These are phyloP conservation scores for Arachis stenosperma DNA, from an alignment of 306 rosid species.

Conservation along the genomic window DNA sequence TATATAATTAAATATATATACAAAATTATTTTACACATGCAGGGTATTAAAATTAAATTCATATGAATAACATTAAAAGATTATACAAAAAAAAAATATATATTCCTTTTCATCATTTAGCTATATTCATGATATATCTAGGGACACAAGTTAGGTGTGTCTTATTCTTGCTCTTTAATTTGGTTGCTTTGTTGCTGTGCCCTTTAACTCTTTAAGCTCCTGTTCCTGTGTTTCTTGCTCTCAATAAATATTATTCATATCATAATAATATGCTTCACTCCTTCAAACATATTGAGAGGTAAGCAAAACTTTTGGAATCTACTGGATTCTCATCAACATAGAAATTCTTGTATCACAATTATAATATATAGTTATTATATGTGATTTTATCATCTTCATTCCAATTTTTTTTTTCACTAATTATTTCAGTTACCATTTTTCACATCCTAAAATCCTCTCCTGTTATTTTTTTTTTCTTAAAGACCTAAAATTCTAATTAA, in stretches of 20 bases:
- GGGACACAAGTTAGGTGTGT: slow-evolving; percentile 41
- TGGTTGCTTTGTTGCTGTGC: slow-evolving; percentile 27
- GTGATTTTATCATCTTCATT: slow-evolving; percentile 26
- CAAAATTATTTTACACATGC: no score
- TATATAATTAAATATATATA: no score
- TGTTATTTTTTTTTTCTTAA: neutral
- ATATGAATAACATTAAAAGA: no score
- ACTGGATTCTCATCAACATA: slow-evolving; percentile 9
- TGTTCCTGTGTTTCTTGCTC: slow-evolving; percentile 15
- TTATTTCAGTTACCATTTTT: slow-evolving; percentile 32
- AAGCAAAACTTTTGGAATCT: slow-evolving; percentile 19
- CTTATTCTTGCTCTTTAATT: slow-evolving; percentile 42
- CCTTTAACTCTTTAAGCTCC: slow-evolving; percentile 30
- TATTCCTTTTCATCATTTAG: slow-evolving; percentile 29
- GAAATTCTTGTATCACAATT: slow-evolving; percentile 18
- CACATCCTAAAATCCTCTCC: slow-evolving; percentile 10
- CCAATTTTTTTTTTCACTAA: neutral
- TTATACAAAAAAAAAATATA: no score
- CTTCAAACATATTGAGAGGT: slow-evolving; percentile 41
- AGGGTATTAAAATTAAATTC: no score
- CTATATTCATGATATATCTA: slow-evolving; percentile 34
- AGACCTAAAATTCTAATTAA: slow-evolving; percentile 19
- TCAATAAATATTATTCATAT: slow-evolving; percentile 33
- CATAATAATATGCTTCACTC: slow-evolving; percentile 4
- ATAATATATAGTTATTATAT: neutral